Base-by-base conservation (phyloP, 257 asterid genomes). In the Ophiorrhiza pumila region DNA sequence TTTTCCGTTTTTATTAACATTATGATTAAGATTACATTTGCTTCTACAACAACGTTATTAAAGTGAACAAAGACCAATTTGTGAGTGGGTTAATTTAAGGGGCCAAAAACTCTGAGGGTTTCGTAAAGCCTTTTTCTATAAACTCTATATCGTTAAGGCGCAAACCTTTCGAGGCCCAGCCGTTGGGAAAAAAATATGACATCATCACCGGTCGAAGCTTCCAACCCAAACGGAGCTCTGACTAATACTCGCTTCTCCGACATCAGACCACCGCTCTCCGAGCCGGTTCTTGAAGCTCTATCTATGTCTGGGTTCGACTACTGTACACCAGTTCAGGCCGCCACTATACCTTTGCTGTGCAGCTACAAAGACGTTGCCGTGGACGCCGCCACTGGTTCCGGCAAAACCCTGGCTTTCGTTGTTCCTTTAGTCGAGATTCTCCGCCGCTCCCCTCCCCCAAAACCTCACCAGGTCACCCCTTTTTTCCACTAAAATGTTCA, bases 331-430 rank as follows among this genome's bases (percentile, higher is more conserved):
- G 97, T 94, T 73, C 97, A 94, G 80, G 97, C 95, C 53, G 89
- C 89, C 83, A 91, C 99, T 66, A 89, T 93, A 61, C 98, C 97
- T 49, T 72, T 91, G 73, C 91, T 93, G 27, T 90, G 96, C 88
- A 71, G 72, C 86, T 84, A 84, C 87, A 91, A 88, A 75, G 98
- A 91, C 74, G 97, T 94, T 9, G 80, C 95, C 2, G 97, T 94
- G 4, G 97, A 94, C 76, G 99, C 97, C 76, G 97, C 97, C 82
- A 94, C 97, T 41, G 97, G 99, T 72, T 94, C 99, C 32, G 98
- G 97, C 0, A 94, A 94, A 76, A 91, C 97, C 78, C 85, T 91
- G 66, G 96, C 99, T 32, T 94, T 91, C 65, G 82, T 94, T 31
- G 76, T 94, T 29, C 99, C 99, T 60, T 72, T 91, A 9, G 96